Evolutionary conservation across 2,329 filamentous ascomycete species (phyloP), one percentile per base, ranked within the genome.

Genomic region (Pyrenochaeta sp.): DNA sequence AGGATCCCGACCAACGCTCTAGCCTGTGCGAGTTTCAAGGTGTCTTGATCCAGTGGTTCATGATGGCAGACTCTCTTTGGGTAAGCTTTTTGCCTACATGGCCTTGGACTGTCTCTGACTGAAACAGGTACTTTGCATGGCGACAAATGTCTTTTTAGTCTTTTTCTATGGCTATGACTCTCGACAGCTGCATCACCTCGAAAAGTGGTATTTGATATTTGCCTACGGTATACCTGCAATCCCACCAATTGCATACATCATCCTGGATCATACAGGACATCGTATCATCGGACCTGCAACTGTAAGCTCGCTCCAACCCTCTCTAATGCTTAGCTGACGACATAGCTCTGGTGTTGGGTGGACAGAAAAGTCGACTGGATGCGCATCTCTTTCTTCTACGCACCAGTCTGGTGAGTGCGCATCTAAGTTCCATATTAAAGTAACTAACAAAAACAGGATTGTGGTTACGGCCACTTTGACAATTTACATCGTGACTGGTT

Each of bases 271-370:
- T 32, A 53, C 67, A n/a, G 58, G 65, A 0, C 71, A 75, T 4
- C 80, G 77, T 3, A 80, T 93, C 38, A 91, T 92, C 63, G 89
- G 89, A 1, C 79, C 88, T 55, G 89, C 89, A 19, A 83, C 81
- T 1, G 78, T 80, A 69, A 61, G 74, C 42, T 58, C 9, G 6
- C n/a, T 20, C 34, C 27, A 3, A 10, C 9, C 19, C n/a, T 11
- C 9, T 20, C 2, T 19, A 7, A 19, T 5, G 10, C 13, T 28
- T 7, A 11, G 19, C 41, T 56, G 15, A 52, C 28, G 4, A 19
- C n/a, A 28, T 42, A 81, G 77, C 71, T 94, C 15, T 95, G 89
- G 90, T 95, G 90, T 65, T 94, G 89, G 89, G 78, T 94, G 13
- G 74, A 79, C 2, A 63, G 74, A 2, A 71, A 81, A 4, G 91